Evolutionary conservation across 1,284 basidiomycete species (phyloP), one percentile per base, ranked within the genome.

Genomic region (Anthracocystis setariae): DNA sequence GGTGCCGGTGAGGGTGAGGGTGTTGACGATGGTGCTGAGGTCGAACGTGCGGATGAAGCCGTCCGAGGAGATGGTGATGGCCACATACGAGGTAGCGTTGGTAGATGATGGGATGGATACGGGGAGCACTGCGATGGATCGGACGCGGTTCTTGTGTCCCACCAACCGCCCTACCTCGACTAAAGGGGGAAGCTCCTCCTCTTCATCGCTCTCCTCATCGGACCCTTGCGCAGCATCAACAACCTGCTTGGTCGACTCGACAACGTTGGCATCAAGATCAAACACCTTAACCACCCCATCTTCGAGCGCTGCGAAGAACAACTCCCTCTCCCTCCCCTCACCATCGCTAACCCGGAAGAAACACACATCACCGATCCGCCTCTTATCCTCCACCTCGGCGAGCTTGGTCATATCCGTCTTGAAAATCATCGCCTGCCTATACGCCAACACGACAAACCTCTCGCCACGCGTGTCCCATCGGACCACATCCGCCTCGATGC

Each of bases 21-120:
- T 20, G 33, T 50, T 48, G 44, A 74, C 52, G 43, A 79, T 55
- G 15, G 51, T 2, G 10, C 49, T 50, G 24, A 81, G 64, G 46
- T 81, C 73, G 42, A 80, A 82, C 10, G 77, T 72, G 33, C 79
- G 77, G 45, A 82, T 74, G 9, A 67, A 59, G 8, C 81, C 81
- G 51, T 82, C 81, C 0, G 81, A 81, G n/a, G 75, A 79, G 62
- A 81, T 78, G 18, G 78, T 81, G 25, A 68, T 50, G 13, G 71
- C 75, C 2, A 74, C 60, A 38, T 67, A 73, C 2, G 58, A 48
- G 49, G 17, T 23, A 17, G 47, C 46, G 44, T 27, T 38, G 32
- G 46, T n/a, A 40, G 43, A 43, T 8, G 55, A 47, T 4, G 69
- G 39, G 5, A 70, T 21, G 3, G 46, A 46, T 33, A 76, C 64